A percentile compares a stretch with the other conserved stretches of the same genome.
Conservation (phyloP, 2,329 filamentous ascomycete genomes). For the Raffaelea arxii region DNA sequence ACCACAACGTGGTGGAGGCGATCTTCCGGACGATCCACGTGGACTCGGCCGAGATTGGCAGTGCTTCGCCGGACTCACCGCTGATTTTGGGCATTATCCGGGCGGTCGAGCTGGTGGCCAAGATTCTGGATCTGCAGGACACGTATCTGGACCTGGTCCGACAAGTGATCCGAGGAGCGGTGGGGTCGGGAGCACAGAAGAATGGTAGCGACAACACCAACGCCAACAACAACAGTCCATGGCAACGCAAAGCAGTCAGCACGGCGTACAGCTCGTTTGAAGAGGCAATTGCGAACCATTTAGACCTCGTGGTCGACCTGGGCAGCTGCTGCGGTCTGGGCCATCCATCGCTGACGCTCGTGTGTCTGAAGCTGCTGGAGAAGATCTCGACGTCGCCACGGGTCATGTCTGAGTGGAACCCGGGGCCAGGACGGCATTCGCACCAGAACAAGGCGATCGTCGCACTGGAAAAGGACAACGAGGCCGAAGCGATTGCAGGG, state of each 20-base stretch:
- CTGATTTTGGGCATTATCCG: slow-evolving; percentile 69
- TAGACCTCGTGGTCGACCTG: slow-evolving; percentile 70
- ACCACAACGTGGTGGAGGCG: slow-evolving; percentile 73
- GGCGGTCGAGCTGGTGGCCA: slow-evolving; percentile 74
- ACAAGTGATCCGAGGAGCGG: slow-evolving; percentile 61
- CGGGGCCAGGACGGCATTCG: slow-evolving; percentile 49
- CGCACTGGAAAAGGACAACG: slow-evolving; percentile 72
- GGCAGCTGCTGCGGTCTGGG: slow-evolving; percentile 81
- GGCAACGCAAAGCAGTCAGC: slow-evolving; percentile 53
- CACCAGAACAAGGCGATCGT: slow-evolving; percentile 79
- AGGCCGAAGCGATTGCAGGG: slow-evolving; percentile 69
- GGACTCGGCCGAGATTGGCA: slow-evolving; percentile 61
- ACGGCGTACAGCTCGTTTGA: slow-evolving; percentile 81
- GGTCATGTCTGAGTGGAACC: slow-evolving; percentile 60
- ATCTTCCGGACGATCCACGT: slow-evolving; percentile 74
- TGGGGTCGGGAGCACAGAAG: no score
- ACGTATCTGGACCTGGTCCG: slow-evolving; percentile 87
- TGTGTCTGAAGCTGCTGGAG: slow-evolving; percentile 72
- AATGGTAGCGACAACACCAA: no score
- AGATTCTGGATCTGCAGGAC: slow-evolving; percentile 76
- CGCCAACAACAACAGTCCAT: no score
- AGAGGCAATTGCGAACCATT: slow-evolving; percentile 75
- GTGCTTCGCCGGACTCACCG: slow-evolving; percentile 66
- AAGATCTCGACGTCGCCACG: slow-evolving; percentile 78
- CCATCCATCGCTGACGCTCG: slow-evolving; percentile 69